Base-by-base conservation (phyloP, 768 basidiomycete species). In the Mycena vulgaris region DNA sequence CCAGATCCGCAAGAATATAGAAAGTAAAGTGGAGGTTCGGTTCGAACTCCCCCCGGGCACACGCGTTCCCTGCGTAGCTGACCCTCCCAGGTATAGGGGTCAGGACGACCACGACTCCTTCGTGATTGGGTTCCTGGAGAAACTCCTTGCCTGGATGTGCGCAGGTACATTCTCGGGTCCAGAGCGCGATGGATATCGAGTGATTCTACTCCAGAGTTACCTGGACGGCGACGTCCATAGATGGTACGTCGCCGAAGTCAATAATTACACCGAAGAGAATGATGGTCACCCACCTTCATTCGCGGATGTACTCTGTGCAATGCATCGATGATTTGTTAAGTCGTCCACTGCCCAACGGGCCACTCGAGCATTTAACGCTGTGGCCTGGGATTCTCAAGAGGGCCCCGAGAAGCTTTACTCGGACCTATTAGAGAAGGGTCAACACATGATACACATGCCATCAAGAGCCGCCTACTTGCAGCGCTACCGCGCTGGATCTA, bases 61-160 rank as follows among this genome's bases (percentile, higher is more conserved):
- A 14, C 14, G 35, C 8, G 35, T 14, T 6, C 35, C 35, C 35
- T 7, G 14, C 6, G 35, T 37, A 6, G 35, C 35, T 14, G n/a
- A n/a, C n/a, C n/a, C n/a, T n/a, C n/a, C n/a, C n/a, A n/a, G n/a
- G n/a, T n/a, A n/a, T n/a, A n/a, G n/a, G n/a, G n/a, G n/a, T n/a
- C n/a, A 28, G 45, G 64, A 66, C 14, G 64, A 66, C 30, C 64
- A 66, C 14, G 55, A 66, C 9, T 48, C n/a, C 1, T 66, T 66
- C 16, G n/a, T n/a, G n/a, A 16, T 66, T 2, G 35, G 28, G 0
- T 58, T 66, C 56, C 42, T 66, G 7, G 64, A 66, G 30, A 66
- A 58, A 35, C 17, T 66, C 25, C 10, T 66, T 5, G 53, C 5
- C 0, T 66, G 55, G 55, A 19, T 58, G 25, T 7, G 25, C 3